A percentile compares a stretch with the other conserved stretches of the same genome.
Evolutionary conservation across 352 stramenopile species (phyloP).

Genomic region (Phytophthora podocarpi): DNA sequence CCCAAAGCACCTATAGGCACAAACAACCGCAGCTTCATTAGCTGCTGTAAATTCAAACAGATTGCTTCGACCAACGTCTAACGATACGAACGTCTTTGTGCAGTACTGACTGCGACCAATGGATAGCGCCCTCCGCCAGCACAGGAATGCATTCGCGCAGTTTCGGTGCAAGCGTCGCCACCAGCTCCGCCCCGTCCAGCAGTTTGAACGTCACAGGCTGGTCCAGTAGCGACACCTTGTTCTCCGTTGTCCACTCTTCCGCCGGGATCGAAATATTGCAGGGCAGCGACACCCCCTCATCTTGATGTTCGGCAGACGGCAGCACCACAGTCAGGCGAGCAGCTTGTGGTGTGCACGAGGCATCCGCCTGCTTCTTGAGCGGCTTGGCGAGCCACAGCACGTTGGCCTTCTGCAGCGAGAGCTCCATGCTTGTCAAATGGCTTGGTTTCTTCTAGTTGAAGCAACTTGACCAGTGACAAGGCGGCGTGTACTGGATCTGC

Average conservation of each 20-base stretch:
- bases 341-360: not conserved
- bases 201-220: slow-evolving; percentile 49
- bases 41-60: not conserved
- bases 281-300: slow-evolving; percentile 37
- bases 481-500: not conserved
- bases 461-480: slow-evolving; percentile 16
- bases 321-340: slow-evolving; percentile 22
- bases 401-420: slow-evolving; percentile 32
- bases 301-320: slow-evolving; percentile 8
- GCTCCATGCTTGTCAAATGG: slow-evolving; percentile 41
- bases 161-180: slow-evolving; percentile 42
- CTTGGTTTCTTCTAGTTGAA: slow-evolving; percentile 32
- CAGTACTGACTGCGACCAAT: slow-evolving; percentile 43
- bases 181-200: slow-evolving; percentile 23
- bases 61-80: not conserved
- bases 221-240: slow-evolving; percentile 42
- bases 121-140: slow-evolving; percentile 44
- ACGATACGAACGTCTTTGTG: slow-evolving; percentile 36
- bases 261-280: slow-evolving; percentile 40
- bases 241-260: slow-evolving; percentile 30
- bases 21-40: slow-evolving; percentile 1
- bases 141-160: slow-evolving; percentile 59
- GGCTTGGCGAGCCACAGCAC: slow-evolving; percentile 39
- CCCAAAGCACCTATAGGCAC: slow-evolving; percentile 26
- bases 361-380: slow-evolving; percentile 8